Percentiles rank a stretch among this genome's conserved stretches.
These are phyloP conservation scores for Eucalyptus marginata DNA, from an alignment of 345 rosid genomes.

Conservation along the genomic window DNA sequence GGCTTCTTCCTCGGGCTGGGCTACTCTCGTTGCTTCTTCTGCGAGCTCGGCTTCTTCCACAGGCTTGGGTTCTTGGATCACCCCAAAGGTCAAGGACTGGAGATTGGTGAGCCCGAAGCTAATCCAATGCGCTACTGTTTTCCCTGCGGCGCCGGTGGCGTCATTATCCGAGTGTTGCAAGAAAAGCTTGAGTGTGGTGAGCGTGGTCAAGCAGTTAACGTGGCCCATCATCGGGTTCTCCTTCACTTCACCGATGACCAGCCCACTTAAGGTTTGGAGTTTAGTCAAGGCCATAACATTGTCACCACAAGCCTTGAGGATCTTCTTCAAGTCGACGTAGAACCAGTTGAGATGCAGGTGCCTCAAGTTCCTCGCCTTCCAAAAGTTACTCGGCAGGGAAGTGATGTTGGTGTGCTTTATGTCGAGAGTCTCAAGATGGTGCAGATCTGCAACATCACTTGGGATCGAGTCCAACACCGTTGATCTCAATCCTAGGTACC, in stretches of 20 bases:
- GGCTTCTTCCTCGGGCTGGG: too few relatives aligned
- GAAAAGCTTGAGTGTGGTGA: background rate
- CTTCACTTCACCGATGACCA: background rate
- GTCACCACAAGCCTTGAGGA: background rate
- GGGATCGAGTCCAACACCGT: background rate
- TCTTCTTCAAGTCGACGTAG: background rate
- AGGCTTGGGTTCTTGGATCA: background rate
- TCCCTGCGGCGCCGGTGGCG: background rate
- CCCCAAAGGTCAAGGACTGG: background rate
- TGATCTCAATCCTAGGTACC: slow-evolving; percentile 16
- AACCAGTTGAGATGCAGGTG: background rate
- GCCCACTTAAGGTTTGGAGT: background rate
- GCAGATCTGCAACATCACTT: background rate
- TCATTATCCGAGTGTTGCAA: background rate
- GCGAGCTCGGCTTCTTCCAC: background rate
- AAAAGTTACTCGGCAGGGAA: background rate
- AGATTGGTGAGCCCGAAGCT: background rate
- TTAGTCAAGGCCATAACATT: background rate
- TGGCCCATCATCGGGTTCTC: background rate
- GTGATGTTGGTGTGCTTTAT: slow-evolving; percentile 1
- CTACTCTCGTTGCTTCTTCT: too few relatives aligned
- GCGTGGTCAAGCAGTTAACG: background rate
- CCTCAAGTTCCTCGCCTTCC: background rate
- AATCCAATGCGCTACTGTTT: background rate
- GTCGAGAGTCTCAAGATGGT: slow-evolving; percentile 1